These are phyloP conservation scores for Termitomyces heimii DNA, from an alignment of 768 basidiomycete genomes.

Conservation along the genomic window DNA sequence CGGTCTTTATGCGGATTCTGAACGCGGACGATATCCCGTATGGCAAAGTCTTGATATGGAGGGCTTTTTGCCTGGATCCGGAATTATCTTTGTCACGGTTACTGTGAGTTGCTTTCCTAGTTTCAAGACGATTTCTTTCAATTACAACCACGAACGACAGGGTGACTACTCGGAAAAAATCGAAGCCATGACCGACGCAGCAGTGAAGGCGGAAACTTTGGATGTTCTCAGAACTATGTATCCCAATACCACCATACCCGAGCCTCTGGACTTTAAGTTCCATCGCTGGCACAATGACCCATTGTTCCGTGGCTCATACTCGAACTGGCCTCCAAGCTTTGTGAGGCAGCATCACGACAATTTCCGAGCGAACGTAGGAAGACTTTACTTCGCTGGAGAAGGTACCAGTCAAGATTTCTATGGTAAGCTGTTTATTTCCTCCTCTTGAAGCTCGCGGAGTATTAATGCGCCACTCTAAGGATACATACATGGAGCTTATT, in stretches of 20 bases:
- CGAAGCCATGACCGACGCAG: conserved; percentile 39
- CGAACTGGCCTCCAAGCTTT: conserved; percentile 66
- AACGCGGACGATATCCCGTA: conserved; percentile 60
- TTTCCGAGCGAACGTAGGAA: conserved; percentile 46
- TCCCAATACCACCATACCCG: conserved; percentile 45
- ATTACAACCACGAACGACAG: conserved; percentile 22
- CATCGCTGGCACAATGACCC: conserved; percentile 50
- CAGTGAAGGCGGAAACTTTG: conserved; percentile 51
- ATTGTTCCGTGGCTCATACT: conserved; percentile 54
- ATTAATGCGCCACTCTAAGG: conserved; percentile 23
- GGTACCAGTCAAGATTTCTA: conserved; percentile 53
- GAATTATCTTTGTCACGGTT: conserved; percentile 49
- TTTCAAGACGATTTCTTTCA: not conserved
- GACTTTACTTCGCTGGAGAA: conserved; percentile 64
- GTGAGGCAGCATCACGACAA: conserved; percentile 46
- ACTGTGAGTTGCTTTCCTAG: conserved; percentile 24
- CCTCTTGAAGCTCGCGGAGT: not conserved
- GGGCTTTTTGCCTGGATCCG: conserved; percentile 55
- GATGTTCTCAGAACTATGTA: conserved; percentile 53
- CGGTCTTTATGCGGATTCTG: conserved; percentile 52
- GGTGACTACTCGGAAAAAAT: conserved; percentile 57
- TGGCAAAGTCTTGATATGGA: conserved; percentile 61
- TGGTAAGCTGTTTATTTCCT: conserved; percentile 31
- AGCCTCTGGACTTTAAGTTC: conserved; percentile 50
- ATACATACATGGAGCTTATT: conserved; percentile 54